These are phyloP conservation scores for Drosera spatulata DNA, from an alignment of 179 eudicot species.

Conservation along the genomic window DNA sequence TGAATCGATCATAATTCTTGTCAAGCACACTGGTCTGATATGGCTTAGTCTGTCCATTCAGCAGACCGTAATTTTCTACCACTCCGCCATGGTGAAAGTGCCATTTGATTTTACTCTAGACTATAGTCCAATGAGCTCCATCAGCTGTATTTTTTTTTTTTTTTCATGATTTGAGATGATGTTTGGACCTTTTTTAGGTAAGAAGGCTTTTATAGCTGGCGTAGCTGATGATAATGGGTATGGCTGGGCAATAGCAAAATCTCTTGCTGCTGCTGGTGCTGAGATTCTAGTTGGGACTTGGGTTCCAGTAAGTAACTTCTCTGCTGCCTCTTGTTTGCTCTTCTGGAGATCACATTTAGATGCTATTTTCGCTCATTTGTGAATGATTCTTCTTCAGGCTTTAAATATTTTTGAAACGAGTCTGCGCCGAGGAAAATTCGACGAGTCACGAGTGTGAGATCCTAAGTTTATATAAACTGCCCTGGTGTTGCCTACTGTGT, in stretches of 20 bases:
- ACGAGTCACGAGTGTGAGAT: conserved; percentile 81
- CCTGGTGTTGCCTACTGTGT: no score
- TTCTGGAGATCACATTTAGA: neutral
- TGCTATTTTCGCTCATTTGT: no score
- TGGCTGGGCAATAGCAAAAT: conserved; percentile 99
- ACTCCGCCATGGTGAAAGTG: no score
- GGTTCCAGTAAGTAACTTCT: conserved; percentile 77
- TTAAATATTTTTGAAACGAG: conserved; percentile 90
- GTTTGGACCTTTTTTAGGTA: conserved; percentile 35
- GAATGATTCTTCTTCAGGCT: conserved; percentile 37
- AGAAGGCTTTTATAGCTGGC: conserved; percentile 94
- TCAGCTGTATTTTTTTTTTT: conserved; percentile 3
- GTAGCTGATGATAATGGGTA: conserved; percentile 97
- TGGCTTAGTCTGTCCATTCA: no score
- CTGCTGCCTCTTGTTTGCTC: neutral
- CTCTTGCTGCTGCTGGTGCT: conserved; percentile 97
- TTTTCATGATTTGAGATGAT: neutral
- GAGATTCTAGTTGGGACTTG: conserved; percentile 98
- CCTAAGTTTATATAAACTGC: neutral
- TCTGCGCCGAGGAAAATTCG: conserved; percentile 91
- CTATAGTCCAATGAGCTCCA: neutral
- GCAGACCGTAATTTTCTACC: no score
- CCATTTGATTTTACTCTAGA: neutral
- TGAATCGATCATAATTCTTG: no score
- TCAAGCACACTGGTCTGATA: no score